Evolutionary conservation across 345 rosid species (phyloP).

Genomic region (Linum usitatissimum): DNA sequence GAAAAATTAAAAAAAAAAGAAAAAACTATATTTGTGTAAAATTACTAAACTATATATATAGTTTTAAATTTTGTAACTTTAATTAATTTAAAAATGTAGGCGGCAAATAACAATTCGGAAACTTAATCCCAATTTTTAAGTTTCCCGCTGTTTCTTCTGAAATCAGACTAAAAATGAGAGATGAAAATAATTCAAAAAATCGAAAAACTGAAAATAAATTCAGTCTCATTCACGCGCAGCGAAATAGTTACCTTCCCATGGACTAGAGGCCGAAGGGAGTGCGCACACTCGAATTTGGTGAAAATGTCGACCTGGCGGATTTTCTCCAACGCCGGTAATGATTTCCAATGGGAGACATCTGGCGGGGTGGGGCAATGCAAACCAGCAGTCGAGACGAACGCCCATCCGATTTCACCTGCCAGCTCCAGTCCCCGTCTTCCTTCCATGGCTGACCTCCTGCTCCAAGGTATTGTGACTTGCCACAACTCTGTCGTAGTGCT

Average conservation of each 20-base stretch:
- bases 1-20: too few species aligned
- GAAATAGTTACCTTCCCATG: not conserved
- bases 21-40: too few species aligned
- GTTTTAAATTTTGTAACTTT: too few species aligned
- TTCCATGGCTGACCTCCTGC: conserved; percentile 60
- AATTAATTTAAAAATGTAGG: too few species aligned
- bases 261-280: not conserved
- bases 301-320: conserved; percentile 73
- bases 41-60: too few species aligned
- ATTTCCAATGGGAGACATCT: conserved; percentile 52
- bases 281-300: not conserved
- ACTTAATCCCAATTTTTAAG: conserved; percentile 1
- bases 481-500: not conserved
- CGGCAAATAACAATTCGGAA: too few species aligned
- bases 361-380: conserved; percentile 20
- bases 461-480: conserved; percentile 31
- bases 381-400: conserved; percentile 12
- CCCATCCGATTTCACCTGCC: conserved; percentile 14
- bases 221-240: not conserved
- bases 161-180: not conserved
- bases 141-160: conserved; percentile 10
- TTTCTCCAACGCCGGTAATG: conserved; percentile 34
- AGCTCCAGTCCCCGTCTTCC: conserved; percentile 29
- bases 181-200: not conserved
- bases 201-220: not conserved